Evolutionary conservation across 208 protist genomes (phyloP).

Genomic region (Tritrichomonas foetus): DNA sequence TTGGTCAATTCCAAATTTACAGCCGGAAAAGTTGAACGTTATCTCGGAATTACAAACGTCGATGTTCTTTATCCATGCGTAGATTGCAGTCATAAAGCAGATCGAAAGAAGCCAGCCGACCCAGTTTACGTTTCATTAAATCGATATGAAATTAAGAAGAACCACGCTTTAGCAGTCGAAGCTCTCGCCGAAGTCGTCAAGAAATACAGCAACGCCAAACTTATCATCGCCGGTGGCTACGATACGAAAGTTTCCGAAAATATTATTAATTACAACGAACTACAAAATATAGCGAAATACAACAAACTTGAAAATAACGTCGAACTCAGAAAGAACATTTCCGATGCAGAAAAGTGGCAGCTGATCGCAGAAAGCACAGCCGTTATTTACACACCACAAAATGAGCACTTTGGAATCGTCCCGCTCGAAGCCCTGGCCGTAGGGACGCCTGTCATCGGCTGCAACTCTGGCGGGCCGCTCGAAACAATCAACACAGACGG

Average conservation of each 20-base stretch:
- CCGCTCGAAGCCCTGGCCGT: constrained; percentile 60
- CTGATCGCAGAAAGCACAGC: neutral
- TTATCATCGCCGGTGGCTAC: constrained; percentile 67
- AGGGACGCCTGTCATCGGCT: constrained; percentile 53
- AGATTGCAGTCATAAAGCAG: neutral
- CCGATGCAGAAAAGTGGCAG: neutral
- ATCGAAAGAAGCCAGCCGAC: neutral
- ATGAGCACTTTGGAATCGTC: constrained; percentile 65
- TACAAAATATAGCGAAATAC: neutral
- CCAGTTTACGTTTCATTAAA: constrained; percentile 8
- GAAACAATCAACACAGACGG: constrained; percentile 51
- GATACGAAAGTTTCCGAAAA: constrained; percentile 61
- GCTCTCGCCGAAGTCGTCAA: neutral
- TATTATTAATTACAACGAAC: constrained; percentile 53
- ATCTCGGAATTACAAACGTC: neutral
- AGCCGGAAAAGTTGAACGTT: neutral
- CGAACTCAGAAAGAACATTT: neutral
- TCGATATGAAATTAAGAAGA: constrained; percentile 13
- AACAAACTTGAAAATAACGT: neutral
- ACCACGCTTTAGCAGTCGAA: constrained; percentile 9
- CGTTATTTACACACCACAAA: constrained; percentile 59
- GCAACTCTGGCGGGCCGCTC: constrained; percentile 55
- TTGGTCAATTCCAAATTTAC: constrained; percentile 36
- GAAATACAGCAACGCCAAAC: neutral
- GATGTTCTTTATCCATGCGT: constrained; percentile 33